Conservation (phyloP, 129 eudicot species). For the Lactuca saligna region DNA sequence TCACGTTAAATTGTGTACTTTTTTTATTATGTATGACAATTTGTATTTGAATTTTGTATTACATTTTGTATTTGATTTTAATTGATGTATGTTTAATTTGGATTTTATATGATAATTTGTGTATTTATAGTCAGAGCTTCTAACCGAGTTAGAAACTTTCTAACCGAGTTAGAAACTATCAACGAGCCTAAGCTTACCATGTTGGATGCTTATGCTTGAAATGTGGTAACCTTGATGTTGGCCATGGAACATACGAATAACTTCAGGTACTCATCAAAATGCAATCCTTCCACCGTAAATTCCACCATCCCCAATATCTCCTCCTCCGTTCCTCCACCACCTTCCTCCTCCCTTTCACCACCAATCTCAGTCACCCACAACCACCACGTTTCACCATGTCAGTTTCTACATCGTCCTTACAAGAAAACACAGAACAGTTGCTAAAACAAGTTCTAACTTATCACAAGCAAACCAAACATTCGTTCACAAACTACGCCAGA, state of each 20-base stretch:
- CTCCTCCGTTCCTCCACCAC: slow-evolving; percentile 35
- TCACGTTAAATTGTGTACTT: too few species aligned
- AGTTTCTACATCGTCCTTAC: slow-evolving; percentile 37
- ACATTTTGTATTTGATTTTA: too few species aligned
- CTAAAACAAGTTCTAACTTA: slow-evolving; percentile 54
- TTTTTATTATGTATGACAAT: too few species aligned
- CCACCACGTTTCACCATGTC: slow-evolving; percentile 59
- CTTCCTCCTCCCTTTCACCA: slow-evolving; percentile 33
- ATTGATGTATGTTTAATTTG: too few species aligned
- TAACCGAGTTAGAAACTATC: too few species aligned
- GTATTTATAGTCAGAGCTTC: too few species aligned
- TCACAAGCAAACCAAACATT: slow-evolving; percentile 89
- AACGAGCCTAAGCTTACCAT: too few species aligned
- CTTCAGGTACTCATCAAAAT: background rate
- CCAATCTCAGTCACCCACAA: slow-evolving; percentile 17
- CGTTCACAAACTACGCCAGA: slow-evolving; percentile 64
- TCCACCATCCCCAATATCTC: slow-evolving; percentile 28
- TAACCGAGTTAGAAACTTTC: too few species aligned
- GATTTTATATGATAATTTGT: too few species aligned
- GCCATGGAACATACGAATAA: slow-evolving; percentile 15
- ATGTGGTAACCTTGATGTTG: background rate
- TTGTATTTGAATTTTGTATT: too few species aligned
- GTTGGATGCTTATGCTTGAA: too few species aligned
- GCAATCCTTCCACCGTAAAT: slow-evolving; percentile 28
- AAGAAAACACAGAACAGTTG: slow-evolving; percentile 11